These are phyloP conservation scores for Candida succiphila DNA, from an alignment of 805 yeast species.

Conservation along the genomic window DNA sequence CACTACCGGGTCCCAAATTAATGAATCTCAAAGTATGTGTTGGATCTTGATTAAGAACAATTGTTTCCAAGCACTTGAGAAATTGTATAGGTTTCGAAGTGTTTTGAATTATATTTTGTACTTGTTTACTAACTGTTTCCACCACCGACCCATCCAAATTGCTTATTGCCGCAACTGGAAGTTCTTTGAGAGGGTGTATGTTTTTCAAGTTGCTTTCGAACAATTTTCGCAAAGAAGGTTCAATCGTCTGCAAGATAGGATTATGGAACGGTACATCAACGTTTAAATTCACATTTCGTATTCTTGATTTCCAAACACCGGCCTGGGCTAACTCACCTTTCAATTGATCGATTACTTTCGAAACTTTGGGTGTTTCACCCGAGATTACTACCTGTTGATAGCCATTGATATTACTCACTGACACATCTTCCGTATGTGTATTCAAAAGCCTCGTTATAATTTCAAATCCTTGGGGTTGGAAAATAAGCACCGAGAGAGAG, in stretches of 20 bases:
- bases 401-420: constrained; percentile 22
- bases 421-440: constrained; percentile 5
- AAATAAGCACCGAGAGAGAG: constrained; percentile 23
- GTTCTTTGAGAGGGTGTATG: no score
- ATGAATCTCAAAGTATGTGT: constrained; percentile 12
- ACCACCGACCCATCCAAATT: constrained; percentile 18
- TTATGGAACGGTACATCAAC: constrained; percentile 25
- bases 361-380: constrained; percentile 13
- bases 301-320: constrained; percentile 14
- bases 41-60: constrained; percentile 1
- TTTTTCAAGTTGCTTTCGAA: no score
- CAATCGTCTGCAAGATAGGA: constrained; percentile 19
- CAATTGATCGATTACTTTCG: constrained; percentile 7
- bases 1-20: constrained; percentile 17
- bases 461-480: constrained; percentile 7
- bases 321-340: constrained; percentile 5
- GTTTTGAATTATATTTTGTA: constrained; percentile 18
- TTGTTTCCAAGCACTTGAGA: constrained; percentile 18
- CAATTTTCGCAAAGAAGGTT: constrained; percentile 10
- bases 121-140: constrained; percentile 7
- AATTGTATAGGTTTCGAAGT: constrained; percentile 24
- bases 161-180: constrained; percentile 19
- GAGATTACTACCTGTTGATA: constrained; percentile 25
- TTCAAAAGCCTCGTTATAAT: not conserved
- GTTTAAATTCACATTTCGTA: constrained; percentile 17